phyloP scores from a whole-genome alignment of 306 rosid species.

The Vigna hirtella region DNA sequence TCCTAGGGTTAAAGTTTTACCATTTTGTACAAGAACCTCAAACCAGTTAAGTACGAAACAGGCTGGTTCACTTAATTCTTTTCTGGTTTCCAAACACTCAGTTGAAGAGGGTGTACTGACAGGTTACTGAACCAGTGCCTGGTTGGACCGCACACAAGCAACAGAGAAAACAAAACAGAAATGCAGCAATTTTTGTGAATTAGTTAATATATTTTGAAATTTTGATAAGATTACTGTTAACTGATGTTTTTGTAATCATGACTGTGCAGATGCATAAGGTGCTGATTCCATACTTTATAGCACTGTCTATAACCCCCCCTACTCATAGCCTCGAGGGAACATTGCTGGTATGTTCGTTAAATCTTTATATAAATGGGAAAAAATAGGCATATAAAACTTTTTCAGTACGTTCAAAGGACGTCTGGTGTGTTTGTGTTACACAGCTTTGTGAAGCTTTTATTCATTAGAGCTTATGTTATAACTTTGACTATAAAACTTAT shows the following conservation, averaged over 20 bases:
- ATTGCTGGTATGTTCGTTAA: slow-evolving; percentile 70
- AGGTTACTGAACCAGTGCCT: neutral
- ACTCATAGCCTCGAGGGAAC: slow-evolving; percentile 93
- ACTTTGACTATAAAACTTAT: neutral
- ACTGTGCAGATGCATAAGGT: slow-evolving; percentile 84
- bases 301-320: slow-evolving; percentile 76
- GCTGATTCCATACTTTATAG: slow-evolving; percentile 79
- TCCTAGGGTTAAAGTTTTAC: neutral
- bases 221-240: slow-evolving; percentile 8
- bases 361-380: slow-evolving; percentile 4
- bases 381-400: neutral
- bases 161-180: slow-evolving; percentile 16
- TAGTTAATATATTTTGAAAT: slow-evolving; percentile 1
- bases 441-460: neutral
- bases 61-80: neutral
- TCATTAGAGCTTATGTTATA: neutral
- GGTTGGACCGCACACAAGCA: neutral
- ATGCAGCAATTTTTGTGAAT: neutral
- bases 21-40: neutral
- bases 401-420: neutral
- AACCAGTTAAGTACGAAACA: neutral
- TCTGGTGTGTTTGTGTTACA: neutral
- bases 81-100: neutral
- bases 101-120: neutral
- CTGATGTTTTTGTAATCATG: slow-evolving; percentile 33